Conservation (phyloP, 148 eudicot genomes). For the Chenopodium quinoa region DNA sequence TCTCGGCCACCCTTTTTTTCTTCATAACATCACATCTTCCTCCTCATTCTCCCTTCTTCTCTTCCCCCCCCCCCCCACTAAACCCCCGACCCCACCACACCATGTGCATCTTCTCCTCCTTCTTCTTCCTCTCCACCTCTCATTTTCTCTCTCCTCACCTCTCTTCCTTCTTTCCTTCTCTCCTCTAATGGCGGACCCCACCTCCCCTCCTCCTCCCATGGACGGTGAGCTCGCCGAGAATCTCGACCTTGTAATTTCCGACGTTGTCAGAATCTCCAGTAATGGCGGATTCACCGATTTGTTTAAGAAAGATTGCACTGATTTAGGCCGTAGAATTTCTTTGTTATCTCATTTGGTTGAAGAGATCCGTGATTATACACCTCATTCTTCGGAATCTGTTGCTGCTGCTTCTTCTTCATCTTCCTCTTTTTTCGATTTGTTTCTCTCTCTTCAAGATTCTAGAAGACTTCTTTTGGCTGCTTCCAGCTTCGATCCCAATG, state of each 20-base stretch:
- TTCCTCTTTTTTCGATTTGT: conserved; percentile 42
- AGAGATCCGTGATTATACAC: conserved; percentile 42
- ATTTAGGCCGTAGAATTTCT: conserved; percentile 68
- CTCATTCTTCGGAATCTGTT: conserved; percentile 2
- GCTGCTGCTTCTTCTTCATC: conserved; percentile 8
- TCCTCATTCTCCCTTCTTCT: background rate
- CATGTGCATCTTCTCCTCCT: conserved; percentile 16
- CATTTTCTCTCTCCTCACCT: background rate
- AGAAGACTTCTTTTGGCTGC: conserved; percentile 48
- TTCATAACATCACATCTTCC: background rate
- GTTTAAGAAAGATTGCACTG: conserved; percentile 75
- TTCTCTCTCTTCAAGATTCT: conserved; percentile 46
- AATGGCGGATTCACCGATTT: conserved; percentile 42
- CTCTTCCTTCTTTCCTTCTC: background rate
- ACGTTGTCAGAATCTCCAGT: conserved; percentile 37
- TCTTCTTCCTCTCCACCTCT: background rate
- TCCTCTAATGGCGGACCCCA: background rate
- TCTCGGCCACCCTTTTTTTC: conserved; percentile 21
- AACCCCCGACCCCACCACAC: conserved; percentile 28
- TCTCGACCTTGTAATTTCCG: conserved; percentile 44
- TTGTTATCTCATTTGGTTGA: conserved; percentile 66
- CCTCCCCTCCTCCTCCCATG: conserved; percentile 3
- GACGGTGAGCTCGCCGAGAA: conserved; percentile 21
- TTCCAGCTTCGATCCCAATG: conserved; percentile 42
- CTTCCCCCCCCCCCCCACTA: conserved; percentile 11